Evolutionary conservation across 2,329 filamentous ascomycete species (phyloP), one percentile per base, ranked within the genome.

Genomic region (Rhinocladiella similis): DNA sequence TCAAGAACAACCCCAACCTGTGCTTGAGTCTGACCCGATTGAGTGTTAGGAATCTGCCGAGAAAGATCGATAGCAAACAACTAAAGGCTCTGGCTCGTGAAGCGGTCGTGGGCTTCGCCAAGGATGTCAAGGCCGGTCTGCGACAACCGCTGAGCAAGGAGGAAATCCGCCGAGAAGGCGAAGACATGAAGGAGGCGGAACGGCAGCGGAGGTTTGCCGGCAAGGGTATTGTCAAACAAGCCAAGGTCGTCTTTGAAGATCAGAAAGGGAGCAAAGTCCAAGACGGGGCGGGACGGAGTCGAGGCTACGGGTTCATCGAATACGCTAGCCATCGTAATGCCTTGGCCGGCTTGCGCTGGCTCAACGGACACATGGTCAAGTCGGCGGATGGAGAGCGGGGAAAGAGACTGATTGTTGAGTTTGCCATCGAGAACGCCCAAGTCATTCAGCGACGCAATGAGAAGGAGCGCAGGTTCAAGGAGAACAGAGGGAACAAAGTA

Each of bases 291-390:
- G 92, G 92, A 46, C 84, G 89, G 69, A 94, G 89, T 70, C 84
- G 93, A 70, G 94, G 94, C 4, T 99, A 99, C 71, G 94, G 95
- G 12, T 99, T 99, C 77, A 89, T 99, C 64, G 94, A 99, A 75
- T 99, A 97, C 74, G 89, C 86, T 63, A 94, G 90, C 27, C 94
- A 99, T 69, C 88, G 94, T 48, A 93, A 88, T 80, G 94, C 94
- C 13, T 80, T 99, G 38, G 97, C 97, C 90, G 94, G 91, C 20
- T 78, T 99, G 61, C 83, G 94, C 46, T 97, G 91, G 86, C 80
- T 99, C 55, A 99, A 99, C 70, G 92, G 93, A 1, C 87, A 86
- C 63, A 76, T 79, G 7, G 74, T 87, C 38, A 80, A 72, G 36
- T 64, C 67, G 13, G 62, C 63, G 9, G 73, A 71, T 22, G 57